phyloP scores from a whole-genome alignment of 2,329 filamentous ascomycete genomes.

The Aureobasidium sp. region DNA sequence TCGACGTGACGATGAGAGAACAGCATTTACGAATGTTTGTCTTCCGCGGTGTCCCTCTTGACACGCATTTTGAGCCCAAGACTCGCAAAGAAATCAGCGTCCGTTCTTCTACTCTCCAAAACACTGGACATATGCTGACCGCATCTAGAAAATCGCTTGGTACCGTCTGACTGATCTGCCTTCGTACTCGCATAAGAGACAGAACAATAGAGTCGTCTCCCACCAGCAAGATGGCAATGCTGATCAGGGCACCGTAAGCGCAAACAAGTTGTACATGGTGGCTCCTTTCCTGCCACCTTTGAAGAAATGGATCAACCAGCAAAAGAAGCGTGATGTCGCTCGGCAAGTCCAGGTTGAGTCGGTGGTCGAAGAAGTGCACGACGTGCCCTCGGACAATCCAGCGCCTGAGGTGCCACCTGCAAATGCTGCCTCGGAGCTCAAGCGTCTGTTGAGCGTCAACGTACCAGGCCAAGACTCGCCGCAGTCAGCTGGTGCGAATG shows the following conservation, averaged over 20 bases:
- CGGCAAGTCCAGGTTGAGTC: constrained; percentile 11
- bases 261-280: constrained; percentile 96
- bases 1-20: constrained; percentile 83
- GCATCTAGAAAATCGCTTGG: constrained; percentile 70
- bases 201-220: constrained; percentile 33
- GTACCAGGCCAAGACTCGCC: constrained; percentile 25
- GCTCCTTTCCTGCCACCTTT: constrained; percentile 81
- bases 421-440: constrained; percentile 38
- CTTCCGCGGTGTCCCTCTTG: constrained; percentile 79
- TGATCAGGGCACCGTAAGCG: constrained; percentile 49
- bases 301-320: constrained; percentile 83
- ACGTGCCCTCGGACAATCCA: constrained; percentile 18
- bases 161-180: constrained; percentile 85
- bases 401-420: background rate
- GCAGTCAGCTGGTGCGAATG: constrained; percentile 29
- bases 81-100: constrained; percentile 92
- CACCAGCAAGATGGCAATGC: constrained; percentile 46
- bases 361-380: constrained; percentile 14
- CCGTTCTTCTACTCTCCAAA: constrained; percentile 2
- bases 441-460: constrained; percentile 40
- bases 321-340: constrained; percentile 60
- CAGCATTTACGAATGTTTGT: constrained; percentile 91
- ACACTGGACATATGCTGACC: constrained; percentile 14
- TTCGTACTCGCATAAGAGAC: constrained; percentile 66
- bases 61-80: constrained; percentile 79